These are phyloP conservation scores for Blastobotrys arbuscula DNA, from an alignment of 1,139 yeast genomes.

Conservation along the genomic window DNA sequence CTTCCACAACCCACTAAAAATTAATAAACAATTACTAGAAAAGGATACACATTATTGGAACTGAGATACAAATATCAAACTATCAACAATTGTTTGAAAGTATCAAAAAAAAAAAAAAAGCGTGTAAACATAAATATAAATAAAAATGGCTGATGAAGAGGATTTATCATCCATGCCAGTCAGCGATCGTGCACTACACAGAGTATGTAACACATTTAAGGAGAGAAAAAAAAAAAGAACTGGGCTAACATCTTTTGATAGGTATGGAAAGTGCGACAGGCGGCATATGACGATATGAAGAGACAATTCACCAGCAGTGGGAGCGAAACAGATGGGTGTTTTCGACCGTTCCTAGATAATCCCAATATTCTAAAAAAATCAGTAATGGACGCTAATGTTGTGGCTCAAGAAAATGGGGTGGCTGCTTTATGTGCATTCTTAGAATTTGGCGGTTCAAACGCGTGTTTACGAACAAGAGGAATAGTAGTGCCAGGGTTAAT, in stretches of 20 bases:
- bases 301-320: slow-evolving; percentile 50
- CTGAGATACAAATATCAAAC: no score
- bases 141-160: slow-evolving; percentile 38
- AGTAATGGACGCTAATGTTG: slow-evolving; percentile 77
- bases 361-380: slow-evolving; percentile 51
- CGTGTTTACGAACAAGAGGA: slow-evolving; percentile 35
- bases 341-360: slow-evolving; percentile 43
- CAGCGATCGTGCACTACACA: slow-evolving; percentile 60
- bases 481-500: slow-evolving; percentile 55
- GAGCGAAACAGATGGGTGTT: slow-evolving; percentile 51
- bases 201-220: slow-evolving; percentile 34
- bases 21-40: no score
- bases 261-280: slow-evolving; percentile 85
- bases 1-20: no score
- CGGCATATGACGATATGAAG: slow-evolving; percentile 68
- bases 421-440: slow-evolving; percentile 51
- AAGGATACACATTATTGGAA: no score
- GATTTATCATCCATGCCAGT: slow-evolving; percentile 63
- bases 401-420: slow-evolving; percentile 84
- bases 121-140: no score
- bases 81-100: no score
- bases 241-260: slow-evolving; percentile 18
- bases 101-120: no score
- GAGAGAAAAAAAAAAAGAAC: not conserved
- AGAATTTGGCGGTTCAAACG: slow-evolving; percentile 50